phyloP scores from a whole-genome alignment of 1,284 basidiomycete genomes.

The Tetrapyrgos nigripes region DNA sequence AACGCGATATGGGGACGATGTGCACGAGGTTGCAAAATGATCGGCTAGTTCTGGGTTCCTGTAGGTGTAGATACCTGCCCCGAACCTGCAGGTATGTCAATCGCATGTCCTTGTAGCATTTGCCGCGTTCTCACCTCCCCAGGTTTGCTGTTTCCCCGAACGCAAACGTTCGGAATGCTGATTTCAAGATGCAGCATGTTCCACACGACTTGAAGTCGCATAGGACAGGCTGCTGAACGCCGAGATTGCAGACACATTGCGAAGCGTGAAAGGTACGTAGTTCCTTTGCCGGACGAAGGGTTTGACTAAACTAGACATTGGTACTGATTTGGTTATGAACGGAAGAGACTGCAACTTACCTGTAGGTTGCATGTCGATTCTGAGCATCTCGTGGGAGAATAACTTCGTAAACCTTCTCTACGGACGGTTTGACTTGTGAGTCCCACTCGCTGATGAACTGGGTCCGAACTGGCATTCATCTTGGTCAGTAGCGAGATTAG shows the following conservation, averaged over 20 bases:
- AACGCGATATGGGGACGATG: slow-evolving; percentile 66
- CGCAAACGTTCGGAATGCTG: slow-evolving; percentile 58
- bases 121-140: slow-evolving; percentile 50
- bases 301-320: slow-evolving; percentile 21
- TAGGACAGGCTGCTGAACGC: slow-evolving; percentile 50
- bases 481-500: slow-evolving; percentile 14
- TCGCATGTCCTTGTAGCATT: no score
- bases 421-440: slow-evolving; percentile 39
- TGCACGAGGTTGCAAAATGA: slow-evolving; percentile 61
- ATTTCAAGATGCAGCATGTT: slow-evolving; percentile 62
- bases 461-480: slow-evolving; percentile 44
- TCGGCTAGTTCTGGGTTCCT: slow-evolving; percentile 61
- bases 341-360: slow-evolving; percentile 38
- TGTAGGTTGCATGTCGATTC: slow-evolving; percentile 50
- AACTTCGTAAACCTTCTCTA: slow-evolving; percentile 63
- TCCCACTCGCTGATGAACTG: slow-evolving; percentile 58
- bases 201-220: slow-evolving; percentile 68
- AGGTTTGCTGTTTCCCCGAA: slow-evolving; percentile 56
- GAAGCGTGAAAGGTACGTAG: slow-evolving; percentile 64
- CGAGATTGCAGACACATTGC: slow-evolving; percentile 71
- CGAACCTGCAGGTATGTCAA: slow-evolving; percentile 45
- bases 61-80: slow-evolving; percentile 66
- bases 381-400: slow-evolving; percentile 45
- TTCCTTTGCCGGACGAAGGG: slow-evolving; percentile 39
- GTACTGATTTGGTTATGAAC: slow-evolving; percentile 1